Evolutionary conservation across 805 yeast genomes (phyloP), one percentile per base, ranked within the genome.

Genomic region (Candida nitratophila): DNA sequence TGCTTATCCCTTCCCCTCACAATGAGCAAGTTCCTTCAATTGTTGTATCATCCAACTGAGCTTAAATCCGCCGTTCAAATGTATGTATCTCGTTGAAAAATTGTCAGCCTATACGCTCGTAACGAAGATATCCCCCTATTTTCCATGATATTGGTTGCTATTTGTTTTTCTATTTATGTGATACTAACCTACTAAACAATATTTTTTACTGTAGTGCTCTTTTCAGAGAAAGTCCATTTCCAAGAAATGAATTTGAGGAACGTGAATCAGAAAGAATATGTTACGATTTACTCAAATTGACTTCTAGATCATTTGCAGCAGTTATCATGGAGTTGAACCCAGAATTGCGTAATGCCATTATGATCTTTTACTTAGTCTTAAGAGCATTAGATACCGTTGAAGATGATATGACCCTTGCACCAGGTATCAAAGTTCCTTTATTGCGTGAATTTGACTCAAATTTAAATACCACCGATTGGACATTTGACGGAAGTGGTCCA

Each of bases 321-420:
- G 99, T 93, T 20, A 91, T 91, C 56, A 74, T 76, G 70, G 96
- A 93, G 61, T 73, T 93, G 47, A 83, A 88, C 60, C 97, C 97
- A 0, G 96, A 89, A 56, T 69, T 93, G 50, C 77, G 96, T 51
- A 80, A 80, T 50, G 86, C 84, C 1, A 75, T 87, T 48, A 81
- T 81, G 89, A 47, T 93, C 6, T 93, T 93, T 65, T 93, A 93
- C 64, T 65, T 93, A 44, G 74, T 89, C 20, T 68, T 93, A 50
- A 76, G 99, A 48, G 99, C 96, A 2, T 75, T 93, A 55, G 99
- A 93, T 60, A 93, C 99, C 1, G 75, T 93, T 44, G 99, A 93
- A 63, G 99, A 93, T 63, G 98, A 93, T 63, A 89, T 89, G 95
- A 76, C 93, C 9, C 68, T 93, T 46, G 83, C 78, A 48, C 81